Evolutionary conservation across 495 filamentous ascomycete genomes (phyloP).

Genomic region (Neurospora cerealis): DNA sequence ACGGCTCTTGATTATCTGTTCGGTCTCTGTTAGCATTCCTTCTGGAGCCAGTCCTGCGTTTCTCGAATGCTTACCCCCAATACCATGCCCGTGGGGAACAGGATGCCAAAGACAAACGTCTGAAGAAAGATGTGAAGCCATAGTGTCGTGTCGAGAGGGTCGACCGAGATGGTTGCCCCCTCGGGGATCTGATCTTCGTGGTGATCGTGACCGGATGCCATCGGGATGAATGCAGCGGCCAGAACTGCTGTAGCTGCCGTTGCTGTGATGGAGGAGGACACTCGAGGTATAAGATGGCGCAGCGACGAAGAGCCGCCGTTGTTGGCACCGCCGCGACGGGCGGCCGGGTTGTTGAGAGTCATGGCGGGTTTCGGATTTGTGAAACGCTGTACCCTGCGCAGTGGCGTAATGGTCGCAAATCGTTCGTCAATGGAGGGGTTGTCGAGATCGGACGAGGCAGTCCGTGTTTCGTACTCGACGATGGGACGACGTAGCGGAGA

Average conservation of each 20-base stretch:
- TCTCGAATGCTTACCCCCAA: slow-evolving; percentile 55
- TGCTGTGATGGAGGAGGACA: background rate
- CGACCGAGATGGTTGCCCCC: slow-evolving; percentile 61
- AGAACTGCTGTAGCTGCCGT: slow-evolving; percentile 6
- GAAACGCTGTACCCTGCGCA: background rate
- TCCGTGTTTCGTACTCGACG: background rate
- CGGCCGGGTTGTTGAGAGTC: slow-evolving; percentile 1
- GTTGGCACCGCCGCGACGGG: background rate
- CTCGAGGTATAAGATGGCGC: slow-evolving; percentile 2
- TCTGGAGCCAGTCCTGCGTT: background rate
- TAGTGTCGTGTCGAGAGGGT: slow-evolving; percentile 83
- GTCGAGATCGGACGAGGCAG: background rate
- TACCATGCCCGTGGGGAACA: slow-evolving; percentile 95
- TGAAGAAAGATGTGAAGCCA: slow-evolving; percentile 94
- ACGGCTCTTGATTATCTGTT: slow-evolving; percentile 75
- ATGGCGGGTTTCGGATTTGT: slow-evolving; percentile 11
- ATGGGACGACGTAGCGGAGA: background rate
- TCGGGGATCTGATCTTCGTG: slow-evolving; percentile 64
- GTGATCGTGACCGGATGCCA: slow-evolving; percentile 60
- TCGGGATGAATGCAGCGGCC: slow-evolving; percentile 23
- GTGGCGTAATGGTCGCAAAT: background rate
- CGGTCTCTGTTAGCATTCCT: background rate
- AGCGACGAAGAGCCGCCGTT: background rate
- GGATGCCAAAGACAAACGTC: slow-evolving; percentile 73
- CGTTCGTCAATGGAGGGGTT: background rate